These are phyloP conservation scores for Thuja plicata DNA, from an alignment of 83 land plant genomes.

Conservation along the genomic window DNA sequence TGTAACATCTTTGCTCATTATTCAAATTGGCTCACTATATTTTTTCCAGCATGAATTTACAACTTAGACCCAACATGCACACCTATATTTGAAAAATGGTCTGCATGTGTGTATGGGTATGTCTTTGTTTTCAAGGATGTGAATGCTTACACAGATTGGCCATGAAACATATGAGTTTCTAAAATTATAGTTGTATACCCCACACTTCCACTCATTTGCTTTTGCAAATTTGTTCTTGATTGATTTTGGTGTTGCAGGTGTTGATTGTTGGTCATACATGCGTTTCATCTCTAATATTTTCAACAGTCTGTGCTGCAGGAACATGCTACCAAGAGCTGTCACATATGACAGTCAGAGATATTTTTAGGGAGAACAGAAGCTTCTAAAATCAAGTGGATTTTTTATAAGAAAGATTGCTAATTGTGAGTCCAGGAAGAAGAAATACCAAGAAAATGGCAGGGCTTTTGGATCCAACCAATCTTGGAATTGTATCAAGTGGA, in stretches of 20 bases:
- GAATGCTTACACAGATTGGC: not conserved
- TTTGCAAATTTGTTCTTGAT: not conserved
- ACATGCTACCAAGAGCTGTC: not conserved
- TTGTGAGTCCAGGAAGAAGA: not conserved
- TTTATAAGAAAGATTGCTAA: not conserved
- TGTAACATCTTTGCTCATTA: no score
- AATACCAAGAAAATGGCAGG: constrained; percentile 15
- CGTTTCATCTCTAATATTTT: constrained; percentile 2
- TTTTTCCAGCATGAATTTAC: not conserved
- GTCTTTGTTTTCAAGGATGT: not conserved
- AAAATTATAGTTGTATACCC: not conserved
- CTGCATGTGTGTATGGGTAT: not conserved
- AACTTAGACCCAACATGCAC: not conserved
- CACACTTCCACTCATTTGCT: not conserved
- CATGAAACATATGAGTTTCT: not conserved
- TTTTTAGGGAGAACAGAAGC: not conserved
- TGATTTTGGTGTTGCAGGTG: not conserved
- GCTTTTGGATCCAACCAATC: constrained; percentile 25
- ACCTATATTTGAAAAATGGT: not conserved
- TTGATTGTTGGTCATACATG: not conserved
- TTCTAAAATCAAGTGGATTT: not conserved
- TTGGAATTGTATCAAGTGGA: constrained; percentile 19
- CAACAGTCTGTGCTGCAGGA: not conserved
- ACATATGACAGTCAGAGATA: not conserved
- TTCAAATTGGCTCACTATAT: no score